Conservation (phyloP, 1,284 basidiomycete species). For the Schizophyllum amplum region DNA sequence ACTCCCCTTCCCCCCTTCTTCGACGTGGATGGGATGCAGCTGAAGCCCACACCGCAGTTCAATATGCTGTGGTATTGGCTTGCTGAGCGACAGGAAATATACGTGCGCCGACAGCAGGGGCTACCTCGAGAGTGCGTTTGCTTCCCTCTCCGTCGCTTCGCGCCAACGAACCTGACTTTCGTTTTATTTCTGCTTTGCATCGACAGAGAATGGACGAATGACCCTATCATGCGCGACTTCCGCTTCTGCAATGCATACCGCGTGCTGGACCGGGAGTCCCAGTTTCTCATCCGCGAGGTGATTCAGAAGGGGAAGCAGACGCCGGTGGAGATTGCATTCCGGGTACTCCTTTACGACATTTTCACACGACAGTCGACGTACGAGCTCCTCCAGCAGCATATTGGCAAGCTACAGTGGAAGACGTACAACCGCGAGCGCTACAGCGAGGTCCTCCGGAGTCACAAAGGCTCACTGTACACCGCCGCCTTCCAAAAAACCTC, state of each 20-base stretch:
- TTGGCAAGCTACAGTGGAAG: conserved; percentile 46
- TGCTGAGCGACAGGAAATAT: conserved; percentile 46
- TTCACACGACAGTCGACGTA: conserved; percentile 58
- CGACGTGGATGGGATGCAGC: not conserved
- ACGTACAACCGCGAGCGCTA: conserved; percentile 41
- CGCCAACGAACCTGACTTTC: too few species aligned
- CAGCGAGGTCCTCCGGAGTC: conserved; percentile 33
- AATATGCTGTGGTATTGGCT: conserved; percentile 41
- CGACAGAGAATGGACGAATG: conserved; percentile 44
- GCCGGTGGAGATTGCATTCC: conserved; percentile 47
- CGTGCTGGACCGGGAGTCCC: conserved; percentile 49
- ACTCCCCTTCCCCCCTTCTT: not conserved
- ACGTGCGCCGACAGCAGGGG: conserved; percentile 42
- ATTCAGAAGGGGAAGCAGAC: conserved; percentile 53
- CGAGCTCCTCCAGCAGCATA: conserved; percentile 36
- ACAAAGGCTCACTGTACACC: conserved; percentile 40
- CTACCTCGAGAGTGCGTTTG: conserved; percentile 17
- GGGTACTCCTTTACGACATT: conserved; percentile 50
- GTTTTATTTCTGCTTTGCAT: conserved; percentile 17
- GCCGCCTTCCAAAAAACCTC: conserved; percentile 59
- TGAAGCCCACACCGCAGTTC: not conserved
- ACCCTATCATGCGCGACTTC: conserved; percentile 37
- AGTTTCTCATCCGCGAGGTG: conserved; percentile 51
- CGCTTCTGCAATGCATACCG: conserved; percentile 59
- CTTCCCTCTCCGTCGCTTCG: too few species aligned